These are phyloP conservation scores for Perkinsela sp. DNA, from an alignment of 208 protist species.

Conservation along the genomic window DNA sequence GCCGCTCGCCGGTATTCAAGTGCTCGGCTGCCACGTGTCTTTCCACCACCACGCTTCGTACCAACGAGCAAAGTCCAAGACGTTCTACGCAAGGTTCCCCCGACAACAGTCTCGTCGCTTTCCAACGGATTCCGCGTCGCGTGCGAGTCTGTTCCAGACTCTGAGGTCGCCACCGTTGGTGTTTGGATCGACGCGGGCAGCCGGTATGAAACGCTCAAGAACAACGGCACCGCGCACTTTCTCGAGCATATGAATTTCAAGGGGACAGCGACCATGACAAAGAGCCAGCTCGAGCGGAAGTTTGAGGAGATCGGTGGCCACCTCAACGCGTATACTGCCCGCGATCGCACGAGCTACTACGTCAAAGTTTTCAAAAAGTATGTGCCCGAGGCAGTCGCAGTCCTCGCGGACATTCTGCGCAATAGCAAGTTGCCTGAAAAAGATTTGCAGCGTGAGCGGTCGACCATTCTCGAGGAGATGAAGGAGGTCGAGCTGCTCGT, in stretches of 20 bases:
- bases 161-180: constrained; percentile 75
- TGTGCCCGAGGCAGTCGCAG: constrained; percentile 68
- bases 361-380: constrained; percentile 76
- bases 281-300: constrained; percentile 59
- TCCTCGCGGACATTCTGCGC: constrained; percentile 83
- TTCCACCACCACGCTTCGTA: neutral
- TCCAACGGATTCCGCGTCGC: constrained; percentile 84
- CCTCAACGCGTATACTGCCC: constrained; percentile 94
- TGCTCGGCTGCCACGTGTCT: neutral
- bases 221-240: constrained; percentile 92
- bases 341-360: constrained; percentile 88
- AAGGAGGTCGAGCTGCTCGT: constrained; percentile 73
- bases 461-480: constrained; percentile 80
- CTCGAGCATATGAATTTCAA: constrained; percentile 97
- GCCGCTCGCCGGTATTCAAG: neutral
- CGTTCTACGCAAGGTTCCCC: constrained; percentile 22
- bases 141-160: constrained; percentile 62
- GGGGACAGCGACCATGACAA: constrained; percentile 66
- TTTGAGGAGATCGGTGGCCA: constrained; percentile 85
- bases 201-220: constrained; percentile 78
- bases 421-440: constrained; percentile 44
- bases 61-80: neutral
- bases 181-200: constrained; percentile 89
- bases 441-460: constrained; percentile 72
- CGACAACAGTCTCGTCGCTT: constrained; percentile 63